A percentile compares a stretch with the other conserved stretches of the same genome.
Evolutionary conservation across 202 grass and related monocot species (phyloP).

Genomic region (Saccharum hybrid): DNA sequence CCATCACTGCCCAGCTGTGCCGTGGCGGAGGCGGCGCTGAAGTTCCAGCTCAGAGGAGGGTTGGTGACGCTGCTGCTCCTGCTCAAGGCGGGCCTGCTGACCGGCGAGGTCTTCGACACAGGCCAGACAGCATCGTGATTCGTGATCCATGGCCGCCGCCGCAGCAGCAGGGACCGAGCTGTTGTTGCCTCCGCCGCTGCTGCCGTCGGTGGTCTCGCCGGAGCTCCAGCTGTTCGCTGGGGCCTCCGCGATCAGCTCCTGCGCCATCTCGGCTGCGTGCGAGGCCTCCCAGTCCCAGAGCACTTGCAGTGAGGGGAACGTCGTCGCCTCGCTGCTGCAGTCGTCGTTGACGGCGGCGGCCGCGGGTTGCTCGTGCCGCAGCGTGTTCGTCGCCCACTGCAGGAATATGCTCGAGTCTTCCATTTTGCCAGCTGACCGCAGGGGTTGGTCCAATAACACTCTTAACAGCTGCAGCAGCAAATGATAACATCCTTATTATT

Average conservation of each 20-base stretch:
- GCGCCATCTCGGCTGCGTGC: background rate
- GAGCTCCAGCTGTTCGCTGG: conserved; percentile 57
- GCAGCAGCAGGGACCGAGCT: background rate
- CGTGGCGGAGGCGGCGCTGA: conserved; percentile 25
- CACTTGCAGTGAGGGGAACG: conserved; percentile 47
- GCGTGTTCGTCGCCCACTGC: conserved; percentile 50
- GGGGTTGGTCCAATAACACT: too few species aligned
- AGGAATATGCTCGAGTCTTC: conserved; percentile 47
- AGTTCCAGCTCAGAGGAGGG: conserved; percentile 51
- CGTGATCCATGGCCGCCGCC: conserved; percentile 9
- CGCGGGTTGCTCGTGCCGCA: conserved; percentile 38
- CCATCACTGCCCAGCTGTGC: background rate
- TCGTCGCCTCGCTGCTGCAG: conserved; percentile 17
- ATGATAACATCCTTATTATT: background rate
- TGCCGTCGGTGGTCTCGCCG: conserved; percentile 21
- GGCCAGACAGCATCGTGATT: conserved; percentile 20
- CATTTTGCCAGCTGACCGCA: too few species aligned
- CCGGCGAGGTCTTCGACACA: conserved; percentile 8
- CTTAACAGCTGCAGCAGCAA: too few species aligned
- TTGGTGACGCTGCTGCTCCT: background rate
- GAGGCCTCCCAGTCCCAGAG: conserved; percentile 36
- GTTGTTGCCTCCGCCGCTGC: background rate
- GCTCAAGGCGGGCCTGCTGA: background rate
- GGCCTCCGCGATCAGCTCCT: conserved; percentile 19
- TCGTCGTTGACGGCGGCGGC: background rate